These are phyloP conservation scores for Cyberlindnera veronae DNA, from an alignment of 805 yeast genomes.

Conservation along the genomic window DNA sequence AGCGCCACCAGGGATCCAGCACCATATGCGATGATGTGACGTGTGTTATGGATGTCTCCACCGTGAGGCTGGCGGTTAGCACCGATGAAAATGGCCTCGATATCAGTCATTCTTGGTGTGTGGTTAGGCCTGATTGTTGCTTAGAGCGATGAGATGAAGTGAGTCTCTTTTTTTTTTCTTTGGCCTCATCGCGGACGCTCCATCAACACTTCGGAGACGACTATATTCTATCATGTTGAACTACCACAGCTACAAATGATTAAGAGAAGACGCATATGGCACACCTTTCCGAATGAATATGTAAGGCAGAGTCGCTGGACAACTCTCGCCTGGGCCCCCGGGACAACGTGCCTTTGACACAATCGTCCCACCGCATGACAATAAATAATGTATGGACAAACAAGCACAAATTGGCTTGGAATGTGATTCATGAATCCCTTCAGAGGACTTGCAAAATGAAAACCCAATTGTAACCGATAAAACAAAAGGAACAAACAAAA, in stretches of 20 bases:
- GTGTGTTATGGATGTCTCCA: conserved; percentile 44
- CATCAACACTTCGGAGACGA: too few relatives aligned
- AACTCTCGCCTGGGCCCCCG: conserved; percentile 2
- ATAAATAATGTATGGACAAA: conserved; percentile 9
- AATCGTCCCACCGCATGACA: conserved; percentile 7
- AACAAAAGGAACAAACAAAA: not conserved
- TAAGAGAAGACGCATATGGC: conserved; percentile 16
- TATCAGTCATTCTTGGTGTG: conserved; percentile 20
- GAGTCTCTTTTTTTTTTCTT: too few relatives aligned
- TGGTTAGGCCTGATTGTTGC: too few relatives aligned
- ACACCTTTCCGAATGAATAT: conserved; percentile 7
- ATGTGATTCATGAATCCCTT: conserved; percentile 13
- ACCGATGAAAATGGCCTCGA: conserved; percentile 64
- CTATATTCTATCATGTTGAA: too few relatives aligned
- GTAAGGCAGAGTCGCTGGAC: not conserved
- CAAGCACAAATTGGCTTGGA: not conserved
- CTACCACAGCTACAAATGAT: too few relatives aligned
- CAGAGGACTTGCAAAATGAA: conserved; percentile 9
- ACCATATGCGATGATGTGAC: conserved; percentile 60
- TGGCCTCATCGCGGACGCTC: too few relatives aligned
- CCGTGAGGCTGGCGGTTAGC: conserved; percentile 65
- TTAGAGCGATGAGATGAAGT: too few relatives aligned
- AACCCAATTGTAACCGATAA: conserved; percentile 3
- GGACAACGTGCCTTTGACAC: conserved; percentile 19
- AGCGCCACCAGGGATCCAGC: conserved; percentile 64